Percentiles rank a stretch among this genome's conserved stretches.
These are phyloP conservation scores for Gossypium davidsonii DNA, from an alignment of 441 rosid species.

Conservation along the genomic window DNA sequence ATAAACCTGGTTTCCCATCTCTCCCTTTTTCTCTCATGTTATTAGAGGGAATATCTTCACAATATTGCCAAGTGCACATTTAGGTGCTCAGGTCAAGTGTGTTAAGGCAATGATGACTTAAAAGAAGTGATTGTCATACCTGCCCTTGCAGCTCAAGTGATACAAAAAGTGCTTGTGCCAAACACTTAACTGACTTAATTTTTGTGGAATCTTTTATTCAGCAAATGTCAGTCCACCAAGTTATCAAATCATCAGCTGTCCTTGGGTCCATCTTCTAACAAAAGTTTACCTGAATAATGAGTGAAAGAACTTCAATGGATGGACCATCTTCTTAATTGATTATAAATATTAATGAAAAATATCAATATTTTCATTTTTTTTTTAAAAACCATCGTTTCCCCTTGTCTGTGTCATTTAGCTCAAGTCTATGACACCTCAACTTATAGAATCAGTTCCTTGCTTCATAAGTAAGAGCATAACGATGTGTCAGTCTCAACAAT, in stretches of 20 bases:
- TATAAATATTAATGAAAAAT: not conserved
- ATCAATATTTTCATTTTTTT: too few species aligned
- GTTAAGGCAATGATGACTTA: not conserved
- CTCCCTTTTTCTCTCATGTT: not conserved
- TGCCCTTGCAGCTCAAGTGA: not conserved
- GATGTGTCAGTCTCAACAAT: too few species aligned
- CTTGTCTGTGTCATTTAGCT: too few species aligned
- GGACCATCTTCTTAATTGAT: not conserved
- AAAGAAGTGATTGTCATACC: not conserved
- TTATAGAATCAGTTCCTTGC: too few species aligned
- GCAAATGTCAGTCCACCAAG: too few species aligned
- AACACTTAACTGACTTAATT: not conserved
- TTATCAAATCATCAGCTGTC: not conserved
- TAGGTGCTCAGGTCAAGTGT: not conserved
- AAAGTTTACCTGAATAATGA: too few species aligned
- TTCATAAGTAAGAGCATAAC: too few species aligned
- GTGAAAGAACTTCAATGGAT: too few species aligned
- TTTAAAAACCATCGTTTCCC: too few species aligned
- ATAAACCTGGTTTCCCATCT: not conserved
- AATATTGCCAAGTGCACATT: not conserved
- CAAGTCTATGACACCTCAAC: too few species aligned
- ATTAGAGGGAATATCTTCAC: not conserved
- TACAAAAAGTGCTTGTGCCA: not conserved
- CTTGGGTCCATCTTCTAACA: too few species aligned
- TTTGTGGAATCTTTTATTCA: not conserved